Evolutionary conservation across 805 yeast genomes (phyloP), one percentile per base, ranked within the genome.

Genomic region (Candida chauliodis): DNA sequence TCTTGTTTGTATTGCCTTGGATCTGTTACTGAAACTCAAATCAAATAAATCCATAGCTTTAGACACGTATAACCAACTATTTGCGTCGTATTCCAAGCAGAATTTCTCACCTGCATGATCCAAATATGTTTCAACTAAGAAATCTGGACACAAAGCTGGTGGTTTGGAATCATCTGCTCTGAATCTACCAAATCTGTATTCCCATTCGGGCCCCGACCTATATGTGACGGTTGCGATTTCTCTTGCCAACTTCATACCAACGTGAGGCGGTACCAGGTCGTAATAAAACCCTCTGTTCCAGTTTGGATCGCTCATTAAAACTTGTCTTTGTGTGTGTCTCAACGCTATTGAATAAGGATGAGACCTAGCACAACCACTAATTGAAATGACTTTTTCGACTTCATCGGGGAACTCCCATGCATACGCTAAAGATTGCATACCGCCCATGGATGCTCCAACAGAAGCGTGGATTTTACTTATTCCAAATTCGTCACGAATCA

Each of bases 191-290:
- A 90, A 90, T 43, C 97, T 67, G 44, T 80, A 78, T 58, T 90
- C 97, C 97, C 97, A 90, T 61, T 90, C 97, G 1, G 97, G 97
- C 2, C 97, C 97, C 1, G 95, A 86, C 49, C 97, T 71, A 59
- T 90, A 90, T 0, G 96, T 88, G 39, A 90, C 86, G 0, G 97
- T 90, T 22, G 96, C 96, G 34, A 90, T 87, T 58, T 88, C 95
- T 46, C 97, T 73, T 1, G 96, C 91, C 25, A 90, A 71, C 56
- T 90, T 90, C 96, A 90, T 89, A 11, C 97, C 97, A 17, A 83
- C 79, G 58, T 90, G 96, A 1, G 97, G 97, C 6, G 95, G 95
- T 1, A 89, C 66, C 4, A 62, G 57, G 40, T 77, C 87, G 56
- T 90, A 90, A 57, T 85, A 85, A 57, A 78, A 82, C 0, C 97